A percentile compares a stretch with the other conserved stretches of the same genome.
Conservation (phyloP, 2,329 filamentous ascomycete genomes). For the Volutella citrinella region DNA sequence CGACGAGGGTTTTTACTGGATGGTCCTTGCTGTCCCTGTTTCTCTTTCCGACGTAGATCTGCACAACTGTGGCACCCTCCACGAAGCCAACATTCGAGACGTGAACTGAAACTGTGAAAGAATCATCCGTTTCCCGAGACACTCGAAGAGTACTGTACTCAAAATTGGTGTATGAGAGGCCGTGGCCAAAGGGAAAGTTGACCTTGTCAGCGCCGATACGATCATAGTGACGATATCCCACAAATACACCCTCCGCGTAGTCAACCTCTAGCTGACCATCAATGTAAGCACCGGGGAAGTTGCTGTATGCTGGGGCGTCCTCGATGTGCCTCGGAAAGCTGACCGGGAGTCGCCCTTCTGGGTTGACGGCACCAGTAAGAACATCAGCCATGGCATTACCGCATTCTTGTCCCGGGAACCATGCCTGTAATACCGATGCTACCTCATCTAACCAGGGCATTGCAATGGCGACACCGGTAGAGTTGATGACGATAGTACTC, state of each 20-base stretch:
- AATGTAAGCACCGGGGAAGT: too few relatives aligned
- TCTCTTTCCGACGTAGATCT: slow-evolving; percentile 45
- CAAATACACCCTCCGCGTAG: slow-evolving; percentile 65
- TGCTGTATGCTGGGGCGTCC: too few relatives aligned
- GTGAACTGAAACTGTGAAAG: slow-evolving; percentile 46
- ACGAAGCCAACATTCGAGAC: slow-evolving; percentile 56
- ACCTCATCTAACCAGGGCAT: slow-evolving; percentile 52
- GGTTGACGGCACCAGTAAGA: slow-evolving; percentile 58
- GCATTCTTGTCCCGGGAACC: slow-evolving; percentile 65
- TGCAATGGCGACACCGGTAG: slow-evolving; percentile 56
- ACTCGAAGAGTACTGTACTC: slow-evolving; percentile 43
- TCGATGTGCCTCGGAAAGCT: slow-evolving; percentile 63
- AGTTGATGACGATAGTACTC: slow-evolving; percentile 56
- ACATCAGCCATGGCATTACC: slow-evolving; percentile 65
- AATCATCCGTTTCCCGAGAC: slow-evolving; percentile 42
- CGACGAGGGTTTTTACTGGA: slow-evolving; percentile 28
- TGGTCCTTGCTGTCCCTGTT: slow-evolving; percentile 12
- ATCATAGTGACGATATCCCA: slow-evolving; percentile 68
- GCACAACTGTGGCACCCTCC: slow-evolving; percentile 49
- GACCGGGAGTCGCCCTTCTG: slow-evolving; percentile 60
- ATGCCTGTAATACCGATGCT: slow-evolving; percentile 56
- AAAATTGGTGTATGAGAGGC: slow-evolving; percentile 66
- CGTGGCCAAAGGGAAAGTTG: slow-evolving; percentile 64
- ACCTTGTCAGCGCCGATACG: slow-evolving; percentile 48
- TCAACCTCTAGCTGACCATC: slow-evolving; percentile 44